phyloP scores from a whole-genome alignment of 306 rosid species.

The Vachellia pachyceras region DNA sequence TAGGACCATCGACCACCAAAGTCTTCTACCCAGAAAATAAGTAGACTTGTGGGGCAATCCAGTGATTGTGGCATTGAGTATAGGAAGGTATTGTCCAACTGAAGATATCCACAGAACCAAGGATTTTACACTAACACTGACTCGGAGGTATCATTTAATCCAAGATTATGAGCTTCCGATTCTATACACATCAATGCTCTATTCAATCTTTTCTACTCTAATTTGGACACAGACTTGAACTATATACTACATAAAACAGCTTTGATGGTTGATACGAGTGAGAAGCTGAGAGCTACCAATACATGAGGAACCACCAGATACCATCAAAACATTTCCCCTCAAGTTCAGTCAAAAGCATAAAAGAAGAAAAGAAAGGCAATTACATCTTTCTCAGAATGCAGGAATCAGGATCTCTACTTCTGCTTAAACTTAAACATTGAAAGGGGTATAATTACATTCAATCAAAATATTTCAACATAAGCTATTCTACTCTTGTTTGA shows the following conservation, averaged over 20 bases:
- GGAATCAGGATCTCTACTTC: neutral
- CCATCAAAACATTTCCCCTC: neutral
- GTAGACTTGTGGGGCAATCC: neutral
- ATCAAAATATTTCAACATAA: neutral
- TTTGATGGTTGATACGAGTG: neutral
- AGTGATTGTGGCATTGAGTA: neutral
- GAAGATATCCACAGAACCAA: neutral
- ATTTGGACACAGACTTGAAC: neutral
- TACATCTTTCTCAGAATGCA: neutral
- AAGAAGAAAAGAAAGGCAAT: neutral
- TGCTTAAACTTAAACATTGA: neutral
- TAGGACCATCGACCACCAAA: neutral
- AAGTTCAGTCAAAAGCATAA: neutral
- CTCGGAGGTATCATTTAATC: neutral
- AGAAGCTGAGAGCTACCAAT: neutral
- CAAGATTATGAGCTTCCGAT: neutral
- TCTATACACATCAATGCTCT: neutral
- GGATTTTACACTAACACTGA: neutral
- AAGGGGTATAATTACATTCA: constrained; percentile 1
- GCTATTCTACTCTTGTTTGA: constrained; percentile 1
- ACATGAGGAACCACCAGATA: neutral
- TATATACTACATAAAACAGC: neutral
- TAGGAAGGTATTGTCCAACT: neutral
- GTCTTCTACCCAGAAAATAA: neutral
- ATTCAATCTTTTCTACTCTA: neutral